A percentile compares a stretch with the other conserved stretches of the same genome.
phyloP scores from a whole-genome alignment of 768 basidiomycete species.

The Sarcodon sp. region DNA sequence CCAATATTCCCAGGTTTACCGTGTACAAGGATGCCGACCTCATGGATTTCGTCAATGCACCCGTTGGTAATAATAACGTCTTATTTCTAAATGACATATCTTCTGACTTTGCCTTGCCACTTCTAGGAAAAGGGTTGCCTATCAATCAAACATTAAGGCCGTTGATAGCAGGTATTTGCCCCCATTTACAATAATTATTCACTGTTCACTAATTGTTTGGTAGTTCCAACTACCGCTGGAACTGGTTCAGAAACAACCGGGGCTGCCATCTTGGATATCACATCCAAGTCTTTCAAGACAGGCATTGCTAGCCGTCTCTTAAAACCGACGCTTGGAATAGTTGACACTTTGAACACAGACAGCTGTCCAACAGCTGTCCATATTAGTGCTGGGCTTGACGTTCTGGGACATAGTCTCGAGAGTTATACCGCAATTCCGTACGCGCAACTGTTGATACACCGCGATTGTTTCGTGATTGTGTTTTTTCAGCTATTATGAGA shows the following conservation, averaged over 20 bases:
- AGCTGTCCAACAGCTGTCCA: conserved; percentile 87
- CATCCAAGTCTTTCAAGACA: conserved; percentile 88
- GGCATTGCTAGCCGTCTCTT: conserved; percentile 89
- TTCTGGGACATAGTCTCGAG: conserved; percentile 92
- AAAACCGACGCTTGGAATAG: conserved; percentile 73
- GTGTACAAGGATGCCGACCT: conserved; percentile 89
- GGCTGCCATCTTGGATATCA: conserved; percentile 87
- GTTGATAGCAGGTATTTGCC: conserved; percentile 58
- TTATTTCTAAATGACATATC: background rate
- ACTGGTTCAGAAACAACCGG: conserved; percentile 95
- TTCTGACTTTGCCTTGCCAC: background rate
- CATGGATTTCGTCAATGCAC: conserved; percentile 96
- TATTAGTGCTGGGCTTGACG: conserved; percentile 90
- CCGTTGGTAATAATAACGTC: conserved; percentile 28
- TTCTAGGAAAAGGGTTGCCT: conserved; percentile 69
- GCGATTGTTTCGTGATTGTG: background rate
- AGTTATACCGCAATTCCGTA: conserved; percentile 91
- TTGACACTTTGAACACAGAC: conserved; percentile 84
- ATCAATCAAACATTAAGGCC: conserved; percentile 65
- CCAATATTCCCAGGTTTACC: conserved; percentile 43
- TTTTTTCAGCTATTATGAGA: conserved; percentile 65
- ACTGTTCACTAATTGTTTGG: background rate
- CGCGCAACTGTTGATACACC: conserved; percentile 12
- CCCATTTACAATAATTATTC: background rate
- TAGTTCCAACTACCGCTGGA: conserved; percentile 67